Evolutionary conservation across 106 monocot species (phyloP).

Genomic region (Phalaenopsis equestris): DNA sequence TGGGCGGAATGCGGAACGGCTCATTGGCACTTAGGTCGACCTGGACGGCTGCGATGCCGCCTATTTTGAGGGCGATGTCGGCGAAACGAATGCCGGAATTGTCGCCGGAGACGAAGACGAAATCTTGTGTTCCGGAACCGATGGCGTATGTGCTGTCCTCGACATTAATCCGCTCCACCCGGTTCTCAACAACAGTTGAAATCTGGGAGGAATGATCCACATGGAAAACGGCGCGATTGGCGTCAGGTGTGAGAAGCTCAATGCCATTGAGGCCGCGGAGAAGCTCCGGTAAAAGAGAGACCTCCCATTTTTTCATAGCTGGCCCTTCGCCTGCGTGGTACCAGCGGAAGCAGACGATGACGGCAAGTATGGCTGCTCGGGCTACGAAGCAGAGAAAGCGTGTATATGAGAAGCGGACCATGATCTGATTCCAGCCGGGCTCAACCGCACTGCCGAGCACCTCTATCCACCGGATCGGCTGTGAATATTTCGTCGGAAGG

Average conservation of each 20-base stretch:
- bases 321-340: slow-evolving; percentile 11
- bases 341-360: slow-evolving; percentile 37
- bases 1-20: slow-evolving; percentile 12
- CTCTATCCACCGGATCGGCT: not conserved
- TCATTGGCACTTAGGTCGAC: slow-evolving; percentile 2
- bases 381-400: slow-evolving; percentile 28
- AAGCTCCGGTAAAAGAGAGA: slow-evolving; percentile 21
- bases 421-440: slow-evolving; percentile 6
- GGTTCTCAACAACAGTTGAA: slow-evolving; percentile 20
- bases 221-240: slow-evolving; percentile 21
- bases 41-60: slow-evolving; percentile 32
- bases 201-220: slow-evolving; percentile 8
- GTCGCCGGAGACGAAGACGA: slow-evolving; percentile 15
- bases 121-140: slow-evolving; percentile 29
- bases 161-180: slow-evolving; percentile 11
- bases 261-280: slow-evolving; percentile 29
- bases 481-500: not conserved
- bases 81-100: slow-evolving; percentile 6
- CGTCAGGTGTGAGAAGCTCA: slow-evolving; percentile 18
- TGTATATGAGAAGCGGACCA: slow-evolving; percentile 40
- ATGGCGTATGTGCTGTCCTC: slow-evolving; percentile 5
- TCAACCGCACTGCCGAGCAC: too few species aligned
- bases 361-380: slow-evolving; percentile 24
- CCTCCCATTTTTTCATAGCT: not conserved
- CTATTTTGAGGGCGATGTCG: slow-evolving; percentile 35